phyloP scores from a whole-genome alignment of 1,139 yeast species.

The Kodamaea suecica region DNA sequence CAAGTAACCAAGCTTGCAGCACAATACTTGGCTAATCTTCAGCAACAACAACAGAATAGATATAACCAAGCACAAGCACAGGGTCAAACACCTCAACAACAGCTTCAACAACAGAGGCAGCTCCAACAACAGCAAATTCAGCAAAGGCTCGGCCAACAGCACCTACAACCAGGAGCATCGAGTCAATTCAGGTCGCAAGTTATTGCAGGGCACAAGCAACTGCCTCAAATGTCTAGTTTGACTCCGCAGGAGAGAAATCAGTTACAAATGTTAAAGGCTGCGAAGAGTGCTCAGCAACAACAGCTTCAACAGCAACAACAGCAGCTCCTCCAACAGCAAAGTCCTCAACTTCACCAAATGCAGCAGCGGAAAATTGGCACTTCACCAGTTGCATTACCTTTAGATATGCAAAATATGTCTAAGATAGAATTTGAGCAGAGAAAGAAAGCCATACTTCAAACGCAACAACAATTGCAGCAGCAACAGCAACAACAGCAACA shows the following conservation, averaged over 20 bases:
- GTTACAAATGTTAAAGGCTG: constrained; percentile 37
- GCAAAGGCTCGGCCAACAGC: constrained; percentile 7
- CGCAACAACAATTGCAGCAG: constrained; percentile 18
- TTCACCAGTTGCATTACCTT: constrained; percentile 7
- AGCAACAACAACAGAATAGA: constrained; percentile 46
- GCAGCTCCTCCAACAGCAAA: constrained; percentile 14
- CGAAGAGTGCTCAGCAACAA: constrained; percentile 33
- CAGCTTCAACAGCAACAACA: constrained; percentile 17
- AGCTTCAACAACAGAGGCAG: constrained; percentile 17
- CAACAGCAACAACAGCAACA: constrained; percentile 26
- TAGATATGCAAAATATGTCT: constrained; percentile 21
- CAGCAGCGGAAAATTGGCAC: constrained; percentile 9
- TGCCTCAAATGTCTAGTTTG: constrained; percentile 24
- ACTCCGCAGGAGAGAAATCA: constrained; percentile 40
- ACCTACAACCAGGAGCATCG: not conserved
- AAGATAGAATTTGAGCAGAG: constrained; percentile 31
- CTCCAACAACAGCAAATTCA: constrained; percentile 10
- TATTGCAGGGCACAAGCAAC: constrained; percentile 14
- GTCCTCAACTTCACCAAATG: constrained; percentile 6
- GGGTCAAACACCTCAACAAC: constrained; percentile 31
- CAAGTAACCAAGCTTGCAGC: constrained; percentile 75
- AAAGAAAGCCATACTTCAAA: constrained; percentile 14
- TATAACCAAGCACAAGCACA: constrained; percentile 25
- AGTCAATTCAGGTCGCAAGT: constrained; percentile 1
- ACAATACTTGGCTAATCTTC: constrained; percentile 59